These are phyloP conservation scores for Karstenula rhodostoma DNA, from an alignment of 2,329 filamentous ascomycete genomes.

Conservation along the genomic window DNA sequence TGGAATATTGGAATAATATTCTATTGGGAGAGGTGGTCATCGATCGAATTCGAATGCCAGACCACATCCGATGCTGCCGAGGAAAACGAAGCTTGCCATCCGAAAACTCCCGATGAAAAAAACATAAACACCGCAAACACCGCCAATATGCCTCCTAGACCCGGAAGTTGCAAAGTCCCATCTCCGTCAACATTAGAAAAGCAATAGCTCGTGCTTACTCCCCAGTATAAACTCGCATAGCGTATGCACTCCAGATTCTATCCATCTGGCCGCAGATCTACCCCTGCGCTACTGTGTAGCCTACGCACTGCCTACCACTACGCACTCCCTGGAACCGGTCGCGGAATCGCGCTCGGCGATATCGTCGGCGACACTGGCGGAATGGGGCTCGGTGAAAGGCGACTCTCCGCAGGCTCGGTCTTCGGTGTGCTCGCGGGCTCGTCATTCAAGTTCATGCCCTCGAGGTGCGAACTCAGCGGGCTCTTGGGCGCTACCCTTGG, in stretches of 20 bases:
- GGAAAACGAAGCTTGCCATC: neutral
- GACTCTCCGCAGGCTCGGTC: constrained; percentile 21
- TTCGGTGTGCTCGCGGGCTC: neutral
- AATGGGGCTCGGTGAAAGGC: constrained; percentile 19
- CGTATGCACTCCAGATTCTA: no score
- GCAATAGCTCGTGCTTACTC: neutral
- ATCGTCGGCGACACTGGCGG: constrained; percentile 13
- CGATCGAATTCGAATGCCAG: neutral
- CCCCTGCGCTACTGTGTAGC: neutral
- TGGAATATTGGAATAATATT: neutral
- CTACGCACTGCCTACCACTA: constrained; percentile 14
- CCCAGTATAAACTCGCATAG: neutral
- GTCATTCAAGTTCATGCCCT: constrained; percentile 22
- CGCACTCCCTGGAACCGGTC: constrained; percentile 25
- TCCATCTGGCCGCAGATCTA: no score
- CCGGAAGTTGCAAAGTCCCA: neutral
- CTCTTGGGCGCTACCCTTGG: constrained; percentile 18
- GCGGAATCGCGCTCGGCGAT: constrained; percentile 22
- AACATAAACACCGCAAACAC: constrained; percentile 5
- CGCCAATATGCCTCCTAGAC: neutral
- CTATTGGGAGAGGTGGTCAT: neutral
- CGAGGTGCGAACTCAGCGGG: constrained; percentile 17
- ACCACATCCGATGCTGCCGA: constrained; percentile 9
- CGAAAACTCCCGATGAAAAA: constrained; percentile 9
- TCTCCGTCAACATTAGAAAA: neutral